Evolutionary conservation across 345 rosid species (phyloP).

Genomic region (Hibiscus mutabilis): DNA sequence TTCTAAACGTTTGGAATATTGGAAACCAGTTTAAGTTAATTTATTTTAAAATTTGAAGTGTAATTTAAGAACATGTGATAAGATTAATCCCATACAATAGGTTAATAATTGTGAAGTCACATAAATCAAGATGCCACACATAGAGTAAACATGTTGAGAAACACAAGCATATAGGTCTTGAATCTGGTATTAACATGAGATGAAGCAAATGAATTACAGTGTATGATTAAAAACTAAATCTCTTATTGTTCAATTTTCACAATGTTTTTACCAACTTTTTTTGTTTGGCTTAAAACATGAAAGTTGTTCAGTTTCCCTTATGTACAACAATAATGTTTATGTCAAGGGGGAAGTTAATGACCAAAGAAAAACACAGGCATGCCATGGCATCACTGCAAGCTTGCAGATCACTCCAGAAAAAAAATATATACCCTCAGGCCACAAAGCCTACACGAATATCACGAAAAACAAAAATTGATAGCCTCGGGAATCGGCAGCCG

Average conservation of each 20-base stretch:
- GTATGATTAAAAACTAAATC: slow-evolving; percentile 17
- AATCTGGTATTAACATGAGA: no score
- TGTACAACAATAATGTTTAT: slow-evolving; percentile 31
- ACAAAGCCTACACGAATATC: not conserved
- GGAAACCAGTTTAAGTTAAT: no score
- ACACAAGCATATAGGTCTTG: no score
- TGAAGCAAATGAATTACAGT: not conserved
- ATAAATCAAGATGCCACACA: no score
- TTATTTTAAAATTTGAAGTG: no score
- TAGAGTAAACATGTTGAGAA: no score
- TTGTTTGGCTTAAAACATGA: not conserved
- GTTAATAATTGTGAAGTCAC: no score
- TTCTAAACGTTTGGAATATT: no score
- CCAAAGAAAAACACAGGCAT: slow-evolving; percentile 9
- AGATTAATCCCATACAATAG: no score
- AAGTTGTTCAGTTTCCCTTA: slow-evolving; percentile 7
- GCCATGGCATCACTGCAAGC: slow-evolving; percentile 24
- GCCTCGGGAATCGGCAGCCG: slow-evolving; percentile 21
- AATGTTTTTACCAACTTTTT: slow-evolving; percentile 20
- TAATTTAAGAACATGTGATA: no score
- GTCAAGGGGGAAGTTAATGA: slow-evolving; percentile 12
- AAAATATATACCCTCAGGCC: not conserved
- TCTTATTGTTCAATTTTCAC: slow-evolving; percentile 41
- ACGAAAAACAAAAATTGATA: slow-evolving; percentile 2
- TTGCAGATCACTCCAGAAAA: slow-evolving; percentile 14